These are phyloP conservation scores for Auriscalpium vulgare DNA, from an alignment of 768 basidiomycete species.

Conservation along the genomic window DNA sequence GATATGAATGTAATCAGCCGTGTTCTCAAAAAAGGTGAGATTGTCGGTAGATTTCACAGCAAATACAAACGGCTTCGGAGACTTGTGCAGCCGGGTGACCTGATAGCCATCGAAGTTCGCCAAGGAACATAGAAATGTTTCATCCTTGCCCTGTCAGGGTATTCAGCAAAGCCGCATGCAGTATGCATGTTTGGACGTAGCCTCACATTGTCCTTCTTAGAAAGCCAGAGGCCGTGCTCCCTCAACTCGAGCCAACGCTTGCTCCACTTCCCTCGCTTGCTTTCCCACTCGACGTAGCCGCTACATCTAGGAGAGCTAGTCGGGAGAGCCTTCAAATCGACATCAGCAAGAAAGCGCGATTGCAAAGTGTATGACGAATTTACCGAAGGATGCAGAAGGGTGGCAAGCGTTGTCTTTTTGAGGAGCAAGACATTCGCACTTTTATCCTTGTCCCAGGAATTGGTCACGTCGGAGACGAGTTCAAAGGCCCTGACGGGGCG, in stretches of 20 bases:
- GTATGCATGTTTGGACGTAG: background rate
- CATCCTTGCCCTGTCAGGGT: slow-evolving; percentile 68
- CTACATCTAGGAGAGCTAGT: slow-evolving; percentile 33
- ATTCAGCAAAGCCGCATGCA: too few species aligned
- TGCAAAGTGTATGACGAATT: slow-evolving; percentile 15
- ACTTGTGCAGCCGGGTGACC: slow-evolving; percentile 67
- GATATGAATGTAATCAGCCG: slow-evolving; percentile 79
- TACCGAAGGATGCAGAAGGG: slow-evolving; percentile 51
- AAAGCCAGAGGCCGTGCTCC: slow-evolving; percentile 79
- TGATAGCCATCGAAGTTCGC: slow-evolving; percentile 86
- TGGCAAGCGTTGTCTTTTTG: slow-evolving; percentile 62
- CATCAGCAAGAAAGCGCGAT: slow-evolving; percentile 8
- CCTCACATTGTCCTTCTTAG: slow-evolving; percentile 82
- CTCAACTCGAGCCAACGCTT: slow-evolving; percentile 86
- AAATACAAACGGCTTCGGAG: slow-evolving; percentile 82
- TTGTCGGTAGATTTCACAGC: slow-evolving; percentile 86
- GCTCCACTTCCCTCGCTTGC: slow-evolving; percentile 90
- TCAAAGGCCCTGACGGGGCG: slow-evolving; percentile 88
- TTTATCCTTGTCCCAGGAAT: slow-evolving; percentile 85
- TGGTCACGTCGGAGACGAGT: slow-evolving; percentile 65
- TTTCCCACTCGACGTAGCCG: slow-evolving; percentile 82
- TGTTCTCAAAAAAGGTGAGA: slow-evolving; percentile 79
- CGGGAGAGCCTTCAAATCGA: slow-evolving; percentile 41
- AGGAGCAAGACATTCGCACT: slow-evolving; percentile 74
- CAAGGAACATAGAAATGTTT: slow-evolving; percentile 71